Evolutionary conservation across 495 filamentous ascomycete species (phyloP), one percentile per base, ranked within the genome.

Genomic region (Lophiotrema nucula): DNA sequence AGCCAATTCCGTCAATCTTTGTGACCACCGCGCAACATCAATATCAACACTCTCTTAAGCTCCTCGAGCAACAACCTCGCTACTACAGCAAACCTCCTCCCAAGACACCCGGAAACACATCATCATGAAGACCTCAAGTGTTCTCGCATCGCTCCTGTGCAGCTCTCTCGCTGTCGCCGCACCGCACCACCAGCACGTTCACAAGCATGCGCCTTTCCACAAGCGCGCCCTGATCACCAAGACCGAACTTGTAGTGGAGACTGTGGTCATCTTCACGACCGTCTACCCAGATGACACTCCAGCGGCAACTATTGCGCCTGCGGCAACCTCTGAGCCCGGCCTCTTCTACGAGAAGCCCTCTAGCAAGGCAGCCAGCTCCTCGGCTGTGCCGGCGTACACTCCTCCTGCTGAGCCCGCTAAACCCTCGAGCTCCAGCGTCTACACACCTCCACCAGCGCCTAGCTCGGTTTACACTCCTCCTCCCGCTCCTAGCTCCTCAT

Each of bases 71-170:
- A 47, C 48, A 53, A 46, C 42, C 26, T n/a, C 48, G 27, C 16
- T 45, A 45, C 58, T 56, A 56, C 47, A 58, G 60, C 58, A 56
- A 50, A 16, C 42, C 24, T 15, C n/a, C n/a, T n/a, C n/a, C n/a
- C n/a, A 62, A 39, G 4, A 57, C 18, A 26, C 24, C 22, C n/a
- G 22, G 12, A 42, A 23, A 10, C 37, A 47, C 12, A 13, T 23
- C 47, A 63, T 38, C 15, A 63, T 63, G 60, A 63, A 63, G 53
- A 48, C 60, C 60, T 63, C 60, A 31, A 58, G 25, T 39, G 35
- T 58, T 51, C 38, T 63, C 60, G 60, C 53, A 6, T 58, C 60
- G 31, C 15, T 48, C 35, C 31, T 58, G 15, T 53, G 57, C 48
- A 39, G 53, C 47, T 25, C 53, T 24, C 46, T 63, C 28, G 60